Evolutionary conservation across 106 monocot genomes (phyloP).

Genomic region (Ottelia alismoides): DNA sequence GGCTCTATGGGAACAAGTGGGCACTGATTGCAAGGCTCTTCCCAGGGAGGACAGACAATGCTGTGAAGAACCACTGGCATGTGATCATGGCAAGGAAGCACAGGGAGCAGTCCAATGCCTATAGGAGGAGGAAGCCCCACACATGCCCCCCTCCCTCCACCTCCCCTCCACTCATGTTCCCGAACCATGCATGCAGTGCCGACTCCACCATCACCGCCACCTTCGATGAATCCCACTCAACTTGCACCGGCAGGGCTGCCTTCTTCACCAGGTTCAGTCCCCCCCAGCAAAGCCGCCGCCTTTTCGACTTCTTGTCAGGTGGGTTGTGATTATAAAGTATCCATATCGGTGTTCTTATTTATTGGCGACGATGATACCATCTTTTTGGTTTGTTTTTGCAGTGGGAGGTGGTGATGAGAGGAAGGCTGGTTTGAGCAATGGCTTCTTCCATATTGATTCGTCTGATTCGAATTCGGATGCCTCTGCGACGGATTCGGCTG

Average conservation of each 20-base stretch:
- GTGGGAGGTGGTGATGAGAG: too few species aligned
- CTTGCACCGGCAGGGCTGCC: neutral
- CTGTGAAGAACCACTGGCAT: slow-evolving; percentile 89
- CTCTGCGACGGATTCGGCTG: slow-evolving; percentile 15
- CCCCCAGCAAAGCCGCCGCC: neutral
- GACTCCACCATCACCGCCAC: slow-evolving; percentile 36
- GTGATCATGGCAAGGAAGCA: slow-evolving; percentile 71
- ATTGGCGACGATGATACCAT: too few species aligned
- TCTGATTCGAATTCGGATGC: slow-evolving; percentile 21
- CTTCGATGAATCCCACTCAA: slow-evolving; percentile 15
- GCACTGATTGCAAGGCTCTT: slow-evolving; percentile 62
- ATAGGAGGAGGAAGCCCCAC: slow-evolving; percentile 31
- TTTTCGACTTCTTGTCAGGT: neutral
- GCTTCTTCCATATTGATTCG: neutral
- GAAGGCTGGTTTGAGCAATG: too few species aligned
- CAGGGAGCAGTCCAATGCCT: slow-evolving; percentile 32
- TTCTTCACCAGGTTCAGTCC: neutral
- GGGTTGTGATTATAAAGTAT: neutral
- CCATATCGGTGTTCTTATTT: neutral
- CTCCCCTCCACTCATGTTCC: neutral
- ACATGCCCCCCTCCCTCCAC: slow-evolving; percentile 3
- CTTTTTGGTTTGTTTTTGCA: too few species aligned
- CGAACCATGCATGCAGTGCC: slow-evolving; percentile 24
- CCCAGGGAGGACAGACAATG: slow-evolving; percentile 78
- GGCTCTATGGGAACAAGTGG: slow-evolving; percentile 73